These are phyloP conservation scores for Suillus sp. DNA, from an alignment of 768 basidiomycete genomes.

Conservation along the genomic window DNA sequence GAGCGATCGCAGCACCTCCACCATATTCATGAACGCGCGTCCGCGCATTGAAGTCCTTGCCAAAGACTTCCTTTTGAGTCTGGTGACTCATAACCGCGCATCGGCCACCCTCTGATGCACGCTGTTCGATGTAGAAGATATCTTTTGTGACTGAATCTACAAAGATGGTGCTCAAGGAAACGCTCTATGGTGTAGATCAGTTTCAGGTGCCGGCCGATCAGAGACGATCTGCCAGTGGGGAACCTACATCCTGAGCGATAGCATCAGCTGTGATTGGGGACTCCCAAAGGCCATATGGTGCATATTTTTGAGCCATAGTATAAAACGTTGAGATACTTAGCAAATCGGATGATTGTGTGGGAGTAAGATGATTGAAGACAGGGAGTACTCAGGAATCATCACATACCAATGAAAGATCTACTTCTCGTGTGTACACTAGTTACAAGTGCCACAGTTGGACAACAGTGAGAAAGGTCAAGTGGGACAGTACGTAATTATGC, in stretches of 20 bases:
- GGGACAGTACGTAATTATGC: too few relatives aligned
- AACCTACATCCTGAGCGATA: constrained; percentile 47
- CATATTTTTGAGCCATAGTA: constrained; percentile 26
- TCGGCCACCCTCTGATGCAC: constrained; percentile 59
- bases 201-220: neutral
- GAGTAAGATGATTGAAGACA: neutral
- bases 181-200: constrained; percentile 25
- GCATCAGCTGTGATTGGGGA: constrained; percentile 57
- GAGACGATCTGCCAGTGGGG: constrained; percentile 16
- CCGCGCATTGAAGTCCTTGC: constrained; percentile 55
- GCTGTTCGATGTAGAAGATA: constrained; percentile 59
- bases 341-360: neutral
- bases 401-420: neutral
- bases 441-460: too few relatives aligned
- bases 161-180: constrained; percentile 44
- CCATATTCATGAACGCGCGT: constrained; percentile 73
- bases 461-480: too few relatives aligned
- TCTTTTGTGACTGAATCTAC: constrained; percentile 50
- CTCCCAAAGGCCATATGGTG: constrained; percentile 65
- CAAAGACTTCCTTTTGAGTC: constrained; percentile 51
- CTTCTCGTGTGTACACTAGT: too few relatives aligned
- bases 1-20: constrained; percentile 59
- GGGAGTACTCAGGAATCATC: neutral
- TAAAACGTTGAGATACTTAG: neutral
- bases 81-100: constrained; percentile 57